Base-by-base conservation (phyloP, 345 rosid species). In the Bruguiera sexangula region DNA sequence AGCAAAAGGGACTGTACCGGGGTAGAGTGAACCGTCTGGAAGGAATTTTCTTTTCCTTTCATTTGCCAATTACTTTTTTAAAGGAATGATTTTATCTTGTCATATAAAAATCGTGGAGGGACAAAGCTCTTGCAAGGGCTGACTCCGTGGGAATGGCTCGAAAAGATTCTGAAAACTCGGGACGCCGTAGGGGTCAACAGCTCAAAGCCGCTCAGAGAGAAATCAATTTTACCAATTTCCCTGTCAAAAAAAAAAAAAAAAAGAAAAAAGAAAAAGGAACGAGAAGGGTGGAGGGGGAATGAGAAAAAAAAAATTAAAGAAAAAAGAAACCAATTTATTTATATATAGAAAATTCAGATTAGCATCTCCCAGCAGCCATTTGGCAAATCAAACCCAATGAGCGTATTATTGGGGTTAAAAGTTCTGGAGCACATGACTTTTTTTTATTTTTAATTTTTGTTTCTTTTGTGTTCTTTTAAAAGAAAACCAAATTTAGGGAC, bases 111-210 rank as follows among this genome's bases (percentile, higher is more conserved):
- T 30, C 31, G 55, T 64, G 55, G 53, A 71, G 70, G 72, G 70
- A 27, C 24, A 52, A 20, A 66, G 63, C 43, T 59, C 51, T 34
- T 24, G 6, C 64, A 71, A 78, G 78, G 76, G 70, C 80, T 72
- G 72, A 51, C 50, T 53, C 26, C 9, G 69, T 29, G 30, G 78
- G 82, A 67, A 58, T 74, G 74, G 80, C 67, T 81, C 64, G 60
- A 70, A 50, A 82, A 62, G 84, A 80, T 74, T 73, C 81, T 56
- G 54, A 53, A 36, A 34, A 63, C 61, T 51, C 16, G 4, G 18
- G 18, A 29, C 2, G 15, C 52, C 57, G 5, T 5, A 32, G 36
- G 30, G 22, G 39, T 67, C 62, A 60, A 53, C 48, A 43, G 4
- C 34, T 56, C 18, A 20, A 18, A 34, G 8, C 26, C 18, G 19